Percentiles rank a stretch among this genome's conserved stretches.
Conservation (phyloP, 495 filamentous ascomycete genomes). For the Penicillium diatomitis region DNA sequence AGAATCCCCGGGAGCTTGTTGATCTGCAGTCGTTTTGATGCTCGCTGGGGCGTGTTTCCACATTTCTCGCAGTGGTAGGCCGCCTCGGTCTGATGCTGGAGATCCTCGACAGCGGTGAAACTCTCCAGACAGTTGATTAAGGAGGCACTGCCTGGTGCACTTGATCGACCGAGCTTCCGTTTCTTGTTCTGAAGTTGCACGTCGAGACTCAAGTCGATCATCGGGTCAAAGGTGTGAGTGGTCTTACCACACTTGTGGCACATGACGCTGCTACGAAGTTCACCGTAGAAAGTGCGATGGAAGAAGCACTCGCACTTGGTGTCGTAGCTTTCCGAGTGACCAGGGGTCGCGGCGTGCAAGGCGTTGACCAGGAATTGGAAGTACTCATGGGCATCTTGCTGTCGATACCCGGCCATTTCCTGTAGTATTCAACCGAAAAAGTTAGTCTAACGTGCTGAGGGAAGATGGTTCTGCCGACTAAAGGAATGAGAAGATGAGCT, state of each 20-base stretch:
- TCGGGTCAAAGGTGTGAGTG: slow-evolving; percentile 70
- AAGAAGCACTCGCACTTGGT: slow-evolving; percentile 75
- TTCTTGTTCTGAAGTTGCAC: slow-evolving; percentile 51
- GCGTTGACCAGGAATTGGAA: slow-evolving; percentile 87
- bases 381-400: slow-evolving; percentile 94
- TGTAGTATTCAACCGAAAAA: slow-evolving; percentile 20
- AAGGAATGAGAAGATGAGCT: neutral
- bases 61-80: slow-evolving; percentile 71
- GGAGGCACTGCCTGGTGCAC: slow-evolving; percentile 38
- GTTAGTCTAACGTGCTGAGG: too few relatives aligned
- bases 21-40: slow-evolving; percentile 71
- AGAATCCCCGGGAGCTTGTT: slow-evolving; percentile 73
- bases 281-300: slow-evolving; percentile 81
- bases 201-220: slow-evolving; percentile 78
- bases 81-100: slow-evolving; percentile 51
- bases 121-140: slow-evolving; percentile 72
- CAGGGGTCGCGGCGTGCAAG: slow-evolving; percentile 49
- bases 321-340: slow-evolving; percentile 40
- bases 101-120: slow-evolving; percentile 62
- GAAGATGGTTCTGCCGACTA: too few relatives aligned
- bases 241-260: slow-evolving; percentile 73
- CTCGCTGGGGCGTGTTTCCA: slow-evolving; percentile 54
- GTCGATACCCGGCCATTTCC: slow-evolving; percentile 80
- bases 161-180: slow-evolving; percentile 37
- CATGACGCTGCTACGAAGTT: slow-evolving; percentile 75